phyloP scores from a whole-genome alignment of 2,329 filamentous ascomycete species.

The Paraphoma sp. region DNA sequence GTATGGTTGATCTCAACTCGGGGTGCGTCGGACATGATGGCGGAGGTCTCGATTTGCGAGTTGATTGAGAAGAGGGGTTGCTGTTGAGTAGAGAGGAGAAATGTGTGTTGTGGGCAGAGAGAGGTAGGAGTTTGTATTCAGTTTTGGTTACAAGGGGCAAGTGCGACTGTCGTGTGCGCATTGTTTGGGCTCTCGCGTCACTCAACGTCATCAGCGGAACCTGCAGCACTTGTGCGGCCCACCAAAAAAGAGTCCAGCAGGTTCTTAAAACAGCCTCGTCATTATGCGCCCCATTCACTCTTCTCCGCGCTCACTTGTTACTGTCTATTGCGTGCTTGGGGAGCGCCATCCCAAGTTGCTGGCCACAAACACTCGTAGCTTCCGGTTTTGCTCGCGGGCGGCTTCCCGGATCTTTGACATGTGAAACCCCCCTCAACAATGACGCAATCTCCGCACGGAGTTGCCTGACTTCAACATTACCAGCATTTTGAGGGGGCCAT shows the following conservation, averaged over 20 bases:
- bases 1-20: constrained; percentile 38
- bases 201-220: not conserved
- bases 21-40: constrained; percentile 40
- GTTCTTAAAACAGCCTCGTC: not conserved
- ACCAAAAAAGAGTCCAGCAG: not conserved
- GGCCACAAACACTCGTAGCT: too few species aligned
- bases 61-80: constrained; percentile 2
- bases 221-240: not conserved
- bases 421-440: not conserved
- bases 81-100: not conserved
- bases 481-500: not conserved
- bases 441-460: not conserved
- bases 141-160: not conserved
- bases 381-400: too few species aligned
- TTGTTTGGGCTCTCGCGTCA: not conserved
- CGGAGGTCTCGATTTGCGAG: constrained; percentile 1
- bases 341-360: too few species aligned
- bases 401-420: not conserved
- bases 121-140: not conserved
- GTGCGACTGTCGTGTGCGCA: not conserved
- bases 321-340: too few species aligned
- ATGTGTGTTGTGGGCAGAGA: not conserved
- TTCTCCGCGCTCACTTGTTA: too few species aligned
- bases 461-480: not conserved
- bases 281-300: not conserved